Evolutionary conservation across 2,329 filamentous ascomycete genomes (phyloP).

Genomic region (Calonectria multiphialidica): DNA sequence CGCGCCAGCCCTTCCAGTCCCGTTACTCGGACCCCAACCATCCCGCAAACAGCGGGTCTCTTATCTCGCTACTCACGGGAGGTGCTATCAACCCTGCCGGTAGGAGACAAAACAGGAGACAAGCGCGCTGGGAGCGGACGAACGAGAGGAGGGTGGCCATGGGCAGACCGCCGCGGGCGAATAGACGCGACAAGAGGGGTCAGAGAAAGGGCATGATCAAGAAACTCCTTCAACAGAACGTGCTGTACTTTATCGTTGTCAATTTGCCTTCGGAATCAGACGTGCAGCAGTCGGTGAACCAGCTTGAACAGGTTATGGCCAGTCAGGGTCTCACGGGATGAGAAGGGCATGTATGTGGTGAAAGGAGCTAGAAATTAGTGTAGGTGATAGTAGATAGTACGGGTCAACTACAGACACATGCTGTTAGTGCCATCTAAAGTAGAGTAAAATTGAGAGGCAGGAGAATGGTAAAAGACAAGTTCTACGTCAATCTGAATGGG

Average conservation of each 20-base stretch:
- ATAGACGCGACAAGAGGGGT: background rate
- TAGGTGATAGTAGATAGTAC: too few relatives aligned
- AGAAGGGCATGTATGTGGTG: background rate
- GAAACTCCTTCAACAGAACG: conserved; percentile 2
- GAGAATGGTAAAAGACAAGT: too few relatives aligned
- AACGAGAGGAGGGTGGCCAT: background rate
- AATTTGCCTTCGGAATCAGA: conserved; percentile 10
- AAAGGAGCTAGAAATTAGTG: rapidly evolving
- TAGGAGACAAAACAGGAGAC: background rate
- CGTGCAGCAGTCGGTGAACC: conserved; percentile 13
- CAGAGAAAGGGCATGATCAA: conserved; percentile 2
- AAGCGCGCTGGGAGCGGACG: background rate
- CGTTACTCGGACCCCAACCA: conserved; percentile 16
- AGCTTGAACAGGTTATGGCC: conserved; percentile 10
- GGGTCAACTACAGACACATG: too few relatives aligned
- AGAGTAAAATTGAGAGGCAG: too few relatives aligned
- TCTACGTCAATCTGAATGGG: too few relatives aligned
- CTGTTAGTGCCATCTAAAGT: too few relatives aligned
- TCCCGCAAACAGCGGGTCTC: conserved; percentile 7
- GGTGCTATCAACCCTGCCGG: conserved; percentile 7
- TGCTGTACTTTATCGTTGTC: conserved; percentile 13
- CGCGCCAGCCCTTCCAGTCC: conserved; percentile 2
- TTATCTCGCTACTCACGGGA: conserved; percentile 17
- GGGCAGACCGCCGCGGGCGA: background rate
- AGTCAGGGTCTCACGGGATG: background rate